These are phyloP conservation scores for Trypanosoma boissoni DNA, from an alignment of 208 protist genomes.

Conservation along the genomic window DNA sequence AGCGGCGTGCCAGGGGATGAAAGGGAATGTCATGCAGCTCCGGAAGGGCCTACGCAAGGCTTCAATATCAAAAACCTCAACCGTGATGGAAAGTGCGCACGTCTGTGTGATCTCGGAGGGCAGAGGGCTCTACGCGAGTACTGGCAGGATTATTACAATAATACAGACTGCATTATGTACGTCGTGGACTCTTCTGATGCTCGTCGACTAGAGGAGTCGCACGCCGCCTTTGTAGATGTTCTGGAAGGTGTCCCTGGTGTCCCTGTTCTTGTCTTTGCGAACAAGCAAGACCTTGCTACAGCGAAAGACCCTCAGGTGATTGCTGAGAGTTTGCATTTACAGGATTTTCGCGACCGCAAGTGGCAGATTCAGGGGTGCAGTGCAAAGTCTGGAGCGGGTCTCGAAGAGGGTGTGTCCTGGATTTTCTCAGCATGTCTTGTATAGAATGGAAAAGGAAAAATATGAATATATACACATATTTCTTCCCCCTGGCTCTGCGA, in stretches of 20 bases:
- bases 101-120: slow-evolving; percentile 99
- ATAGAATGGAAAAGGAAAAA: background rate
- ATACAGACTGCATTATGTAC: slow-evolving; percentile 97
- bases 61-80: slow-evolving; percentile 99
- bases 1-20: slow-evolving; percentile 36
- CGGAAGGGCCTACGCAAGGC: slow-evolving; percentile 98
- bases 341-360: slow-evolving; percentile 88
- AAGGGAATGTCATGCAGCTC: slow-evolving; percentile 59
- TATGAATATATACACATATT: background rate
- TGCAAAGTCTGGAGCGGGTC: slow-evolving; percentile 91
- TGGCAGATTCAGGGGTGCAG: slow-evolving; percentile 97
- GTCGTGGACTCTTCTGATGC: slow-evolving; percentile 95
- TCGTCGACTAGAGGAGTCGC: slow-evolving; percentile 89
- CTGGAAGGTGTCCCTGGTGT: slow-evolving; percentile 94
- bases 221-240: slow-evolving; percentile 91
- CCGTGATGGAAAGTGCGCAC: slow-evolving; percentile 92
- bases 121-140: slow-evolving; percentile 98
- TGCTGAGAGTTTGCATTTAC: slow-evolving; percentile 74
- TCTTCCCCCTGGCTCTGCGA: too few relatives aligned
- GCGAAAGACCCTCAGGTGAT: slow-evolving; percentile 78
- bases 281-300: slow-evolving; percentile 99
- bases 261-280: slow-evolving; percentile 98
- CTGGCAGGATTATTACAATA: slow-evolving; percentile 98
- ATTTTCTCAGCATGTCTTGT: slow-evolving; percentile 68
- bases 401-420: slow-evolving; percentile 93